phyloP scores from a whole-genome alignment of 2,329 filamentous ascomycete species.

The Tolypocladium endophyticum region DNA sequence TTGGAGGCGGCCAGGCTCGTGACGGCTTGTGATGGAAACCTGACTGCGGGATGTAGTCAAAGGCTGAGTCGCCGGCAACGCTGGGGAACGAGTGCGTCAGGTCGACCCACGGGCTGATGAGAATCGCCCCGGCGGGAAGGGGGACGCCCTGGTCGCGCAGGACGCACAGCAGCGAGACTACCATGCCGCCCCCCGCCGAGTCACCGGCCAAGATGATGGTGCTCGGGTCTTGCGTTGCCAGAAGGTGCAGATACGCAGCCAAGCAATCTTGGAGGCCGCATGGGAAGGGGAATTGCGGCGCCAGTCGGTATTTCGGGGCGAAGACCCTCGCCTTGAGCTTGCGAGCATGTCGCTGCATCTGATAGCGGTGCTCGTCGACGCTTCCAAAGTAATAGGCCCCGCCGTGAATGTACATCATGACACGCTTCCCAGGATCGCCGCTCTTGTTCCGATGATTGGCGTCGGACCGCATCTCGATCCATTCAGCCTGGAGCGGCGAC shows the following conservation, averaged over 20 bases:
- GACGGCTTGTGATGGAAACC: slow-evolving; percentile 91
- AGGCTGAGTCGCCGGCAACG: slow-evolving; percentile 56
- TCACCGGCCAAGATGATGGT: slow-evolving; percentile 86
- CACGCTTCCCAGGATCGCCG: slow-evolving; percentile 51
- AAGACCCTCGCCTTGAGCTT: slow-evolving; percentile 87
- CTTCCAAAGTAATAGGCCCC: slow-evolving; percentile 94
- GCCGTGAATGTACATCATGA: slow-evolving; percentile 92
- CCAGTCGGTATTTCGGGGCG: slow-evolving; percentile 75
- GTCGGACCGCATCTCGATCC: slow-evolving; percentile 91
- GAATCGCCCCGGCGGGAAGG: slow-evolving; percentile 76
- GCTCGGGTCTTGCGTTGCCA: slow-evolving; percentile 63
- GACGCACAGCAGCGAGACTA: slow-evolving; percentile 66
- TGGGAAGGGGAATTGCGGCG: slow-evolving; percentile 92
- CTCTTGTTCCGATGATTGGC: slow-evolving; percentile 53
- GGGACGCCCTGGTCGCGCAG: slow-evolving; percentile 76
- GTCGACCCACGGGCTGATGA: slow-evolving; percentile 95
- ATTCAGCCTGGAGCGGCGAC: slow-evolving; percentile 66
- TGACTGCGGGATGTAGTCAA: slow-evolving; percentile 80
- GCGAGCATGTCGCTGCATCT: slow-evolving; percentile 89
- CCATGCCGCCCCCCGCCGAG: slow-evolving; percentile 88
- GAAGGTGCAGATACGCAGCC: slow-evolving; percentile 74
- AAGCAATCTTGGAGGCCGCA: slow-evolving; percentile 86
- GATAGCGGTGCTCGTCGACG: slow-evolving; percentile 94
- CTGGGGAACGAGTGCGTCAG: slow-evolving; percentile 93
- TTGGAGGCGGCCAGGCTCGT: slow-evolving; percentile 83